Evolutionary conservation across 257 asterid genomes (phyloP).

Genomic region (Fraxinus cuspidata): DNA sequence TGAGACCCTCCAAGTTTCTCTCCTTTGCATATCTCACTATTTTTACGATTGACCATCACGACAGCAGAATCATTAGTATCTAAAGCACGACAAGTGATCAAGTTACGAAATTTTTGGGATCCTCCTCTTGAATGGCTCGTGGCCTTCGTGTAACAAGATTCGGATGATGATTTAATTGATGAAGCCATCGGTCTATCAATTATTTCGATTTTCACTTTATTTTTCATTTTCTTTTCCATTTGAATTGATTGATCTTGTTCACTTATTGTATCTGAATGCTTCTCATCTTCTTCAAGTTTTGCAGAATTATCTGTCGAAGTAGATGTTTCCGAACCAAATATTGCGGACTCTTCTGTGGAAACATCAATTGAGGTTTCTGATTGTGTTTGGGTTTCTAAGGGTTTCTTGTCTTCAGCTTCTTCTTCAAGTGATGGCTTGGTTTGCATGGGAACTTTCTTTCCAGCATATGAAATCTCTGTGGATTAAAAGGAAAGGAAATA

Average conservation of each 20-base stretch:
- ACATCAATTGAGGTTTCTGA: slow-evolving; percentile 34
- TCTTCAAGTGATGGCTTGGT: slow-evolving; percentile 18
- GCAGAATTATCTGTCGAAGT: slow-evolving; percentile 55
- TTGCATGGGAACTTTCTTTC: slow-evolving; percentile 35
- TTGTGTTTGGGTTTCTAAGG: slow-evolving; percentile 8
- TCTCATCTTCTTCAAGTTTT: slow-evolving; percentile 34
- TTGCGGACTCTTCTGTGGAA: slow-evolving; percentile 51
- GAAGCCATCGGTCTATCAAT: background rate
- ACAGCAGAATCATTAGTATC: slow-evolving; percentile 66
- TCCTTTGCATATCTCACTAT: slow-evolving; percentile 41
- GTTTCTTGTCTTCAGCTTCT: slow-evolving; percentile 25
- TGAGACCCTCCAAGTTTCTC: slow-evolving; percentile 69
- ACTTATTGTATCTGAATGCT: slow-evolving; percentile 17
- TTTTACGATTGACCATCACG: slow-evolving; percentile 33
- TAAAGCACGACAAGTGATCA: slow-evolving; percentile 67
- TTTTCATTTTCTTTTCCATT: slow-evolving; percentile 33
- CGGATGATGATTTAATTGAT: background rate
- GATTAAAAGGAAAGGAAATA: background rate
- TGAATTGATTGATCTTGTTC: background rate
- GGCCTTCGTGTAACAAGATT: slow-evolving; percentile 37
- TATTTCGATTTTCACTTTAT: slow-evolving; percentile 24
- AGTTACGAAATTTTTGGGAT: slow-evolving; percentile 47
- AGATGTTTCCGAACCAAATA: slow-evolving; percentile 62
- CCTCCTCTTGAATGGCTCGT: slow-evolving; percentile 44
- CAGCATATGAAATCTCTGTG: slow-evolving; percentile 26